phyloP scores from a whole-genome alignment of 2,329 filamentous ascomycete species.

The Escovopsis sp. region DNA sequence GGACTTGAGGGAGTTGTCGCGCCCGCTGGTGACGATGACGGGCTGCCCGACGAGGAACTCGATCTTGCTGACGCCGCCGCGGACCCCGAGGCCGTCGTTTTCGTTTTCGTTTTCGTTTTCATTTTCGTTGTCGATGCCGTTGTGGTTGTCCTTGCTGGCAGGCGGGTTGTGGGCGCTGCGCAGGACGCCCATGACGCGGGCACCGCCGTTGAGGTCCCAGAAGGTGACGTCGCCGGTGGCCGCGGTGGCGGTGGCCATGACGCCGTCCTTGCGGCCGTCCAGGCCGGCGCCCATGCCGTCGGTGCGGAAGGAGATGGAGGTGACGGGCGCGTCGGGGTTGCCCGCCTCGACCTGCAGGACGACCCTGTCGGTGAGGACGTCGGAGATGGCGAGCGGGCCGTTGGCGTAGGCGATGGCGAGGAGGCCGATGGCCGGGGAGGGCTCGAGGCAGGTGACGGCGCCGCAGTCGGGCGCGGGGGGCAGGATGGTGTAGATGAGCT shows the following conservation, averaged over 20 bases:
- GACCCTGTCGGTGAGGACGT: slow-evolving; percentile 63
- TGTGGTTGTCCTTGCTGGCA: too few relatives aligned
- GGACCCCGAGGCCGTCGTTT: slow-evolving; percentile 35
- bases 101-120: too few relatives aligned
- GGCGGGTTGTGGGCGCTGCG: slow-evolving; percentile 78
- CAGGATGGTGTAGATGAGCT: slow-evolving; percentile 78
- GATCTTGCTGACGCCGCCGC: slow-evolving; percentile 69
- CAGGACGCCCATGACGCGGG: slow-evolving; percentile 71
- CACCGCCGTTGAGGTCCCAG: slow-evolving; percentile 88
- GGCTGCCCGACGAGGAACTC: slow-evolving; percentile 85
- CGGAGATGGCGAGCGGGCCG: slow-evolving; percentile 65
- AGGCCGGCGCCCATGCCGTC: slow-evolving; percentile 79
- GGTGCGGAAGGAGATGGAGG: slow-evolving; percentile 76
- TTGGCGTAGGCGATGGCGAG: slow-evolving; percentile 77
- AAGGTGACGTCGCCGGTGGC: slow-evolving; percentile 79
- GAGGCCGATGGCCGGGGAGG: slow-evolving; percentile 69
- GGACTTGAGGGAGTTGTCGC: slow-evolving; percentile 85
- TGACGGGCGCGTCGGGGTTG: slow-evolving; percentile 49
- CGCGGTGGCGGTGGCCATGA: slow-evolving; percentile 80
- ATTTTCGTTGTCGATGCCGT: too few relatives aligned
- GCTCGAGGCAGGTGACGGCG: slow-evolving; percentile 72
- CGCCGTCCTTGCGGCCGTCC: slow-evolving; percentile 69
- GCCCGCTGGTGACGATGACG: slow-evolving; percentile 75
- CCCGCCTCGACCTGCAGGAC: slow-evolving; percentile 55
- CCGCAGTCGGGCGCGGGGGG: slow-evolving; percentile 59